A percentile compares a stretch with the other conserved stretches of the same genome.
Conservation (phyloP, 176 grass and related monocot species). For the Oryza officinalis region DNA sequence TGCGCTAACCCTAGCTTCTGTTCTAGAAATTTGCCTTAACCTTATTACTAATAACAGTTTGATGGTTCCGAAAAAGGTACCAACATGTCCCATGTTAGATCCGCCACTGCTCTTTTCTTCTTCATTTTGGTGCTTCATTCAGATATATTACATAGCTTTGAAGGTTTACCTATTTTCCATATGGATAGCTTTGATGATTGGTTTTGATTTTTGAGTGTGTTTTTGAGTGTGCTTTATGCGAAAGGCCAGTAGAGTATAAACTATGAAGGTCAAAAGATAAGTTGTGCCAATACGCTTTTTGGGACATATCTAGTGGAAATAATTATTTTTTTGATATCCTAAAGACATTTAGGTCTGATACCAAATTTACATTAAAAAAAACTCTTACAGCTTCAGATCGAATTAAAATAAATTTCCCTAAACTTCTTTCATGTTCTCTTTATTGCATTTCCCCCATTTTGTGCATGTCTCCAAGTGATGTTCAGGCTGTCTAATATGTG, state of each 20-base stretch:
- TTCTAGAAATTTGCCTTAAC: too few relatives aligned
- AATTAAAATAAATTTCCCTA: background rate
- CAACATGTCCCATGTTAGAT: too few relatives aligned
- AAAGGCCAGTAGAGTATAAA: background rate
- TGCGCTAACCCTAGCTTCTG: too few relatives aligned
- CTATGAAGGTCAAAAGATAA: background rate
- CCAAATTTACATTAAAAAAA: background rate
- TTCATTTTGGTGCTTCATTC: background rate
- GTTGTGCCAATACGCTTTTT: background rate
- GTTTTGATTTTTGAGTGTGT: background rate
- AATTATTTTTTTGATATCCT: background rate
- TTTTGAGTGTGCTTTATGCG: slow-evolving; percentile 1
- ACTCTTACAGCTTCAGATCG: background rate
- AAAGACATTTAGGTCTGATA: background rate
- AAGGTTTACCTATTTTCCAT: background rate
- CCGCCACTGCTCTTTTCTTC: background rate
- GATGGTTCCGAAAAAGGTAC: too few relatives aligned
- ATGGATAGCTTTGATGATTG: background rate
- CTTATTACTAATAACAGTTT: too few relatives aligned
- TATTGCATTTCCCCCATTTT: background rate
- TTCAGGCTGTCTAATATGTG: background rate
- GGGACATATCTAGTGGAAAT: background rate
- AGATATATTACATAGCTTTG: background rate
- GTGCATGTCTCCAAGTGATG: slow-evolving; percentile 4
- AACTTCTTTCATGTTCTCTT: background rate